Percentiles rank a stretch among this genome's conserved stretches.
Conservation (phyloP, 1,284 basidiomycete genomes). For the Microbotryum saponariae region DNA sequence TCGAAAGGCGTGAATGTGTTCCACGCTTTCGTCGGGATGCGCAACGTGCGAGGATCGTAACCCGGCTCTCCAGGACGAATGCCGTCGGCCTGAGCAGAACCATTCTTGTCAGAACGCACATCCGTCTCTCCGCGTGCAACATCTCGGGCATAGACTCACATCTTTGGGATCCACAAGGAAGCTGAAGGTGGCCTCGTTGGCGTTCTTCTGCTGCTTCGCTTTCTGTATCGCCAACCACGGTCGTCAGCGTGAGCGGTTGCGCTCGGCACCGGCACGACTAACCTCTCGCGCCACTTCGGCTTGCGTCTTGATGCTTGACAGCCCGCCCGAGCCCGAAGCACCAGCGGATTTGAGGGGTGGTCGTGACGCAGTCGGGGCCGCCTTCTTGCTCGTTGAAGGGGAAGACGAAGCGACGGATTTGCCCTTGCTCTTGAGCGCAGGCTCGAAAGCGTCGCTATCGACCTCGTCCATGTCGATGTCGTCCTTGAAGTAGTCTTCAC, state of each 20-base stretch:
- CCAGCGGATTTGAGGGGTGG: constrained; percentile 7
- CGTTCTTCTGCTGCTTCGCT: constrained; percentile 68
- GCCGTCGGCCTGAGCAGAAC: constrained; percentile 62
- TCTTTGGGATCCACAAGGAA: constrained; percentile 73
- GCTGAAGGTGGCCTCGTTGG: constrained; percentile 67
- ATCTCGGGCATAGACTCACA: constrained; percentile 43
- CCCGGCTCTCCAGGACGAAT: constrained; percentile 68
- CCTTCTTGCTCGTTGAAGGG: not conserved
- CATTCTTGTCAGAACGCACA: not conserved
- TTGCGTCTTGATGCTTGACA: constrained; percentile 23
- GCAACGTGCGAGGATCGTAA: constrained; percentile 88
- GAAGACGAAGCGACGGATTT: constrained; percentile 9
- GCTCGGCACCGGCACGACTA: not conserved
- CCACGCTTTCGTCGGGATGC: constrained; percentile 74
- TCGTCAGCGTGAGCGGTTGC: not conserved
- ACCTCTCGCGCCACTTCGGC: constrained; percentile 21
- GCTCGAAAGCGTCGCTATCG: constrained; percentile 29
- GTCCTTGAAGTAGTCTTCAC: constrained; percentile 32
- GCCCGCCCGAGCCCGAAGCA: constrained; percentile 10
- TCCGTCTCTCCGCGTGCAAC: not conserved
- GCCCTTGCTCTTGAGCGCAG: constrained; percentile 27
- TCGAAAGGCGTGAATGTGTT: constrained; percentile 88
- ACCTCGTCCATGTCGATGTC: constrained; percentile 23
- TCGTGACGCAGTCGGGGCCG: constrained; percentile 6
- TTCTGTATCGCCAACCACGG: constrained; percentile 10